These are phyloP conservation scores for Myxozyma vanderwaltii DNA, from an alignment of 805 yeast genomes.

Conservation along the genomic window DNA sequence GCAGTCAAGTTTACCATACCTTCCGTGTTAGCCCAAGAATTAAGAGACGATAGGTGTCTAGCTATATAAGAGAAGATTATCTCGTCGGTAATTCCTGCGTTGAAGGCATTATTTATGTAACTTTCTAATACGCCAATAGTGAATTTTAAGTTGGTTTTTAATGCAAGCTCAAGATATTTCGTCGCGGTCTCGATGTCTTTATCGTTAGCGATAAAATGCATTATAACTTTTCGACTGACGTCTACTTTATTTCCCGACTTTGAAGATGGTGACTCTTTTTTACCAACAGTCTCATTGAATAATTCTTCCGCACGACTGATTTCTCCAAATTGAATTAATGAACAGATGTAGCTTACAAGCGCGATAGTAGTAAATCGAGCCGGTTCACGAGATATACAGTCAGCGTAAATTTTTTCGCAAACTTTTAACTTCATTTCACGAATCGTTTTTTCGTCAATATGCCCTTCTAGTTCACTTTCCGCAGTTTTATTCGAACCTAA, in stretches of 20 bases:
- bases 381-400: not conserved
- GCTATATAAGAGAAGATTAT: not conserved
- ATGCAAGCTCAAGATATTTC: constrained; percentile 11
- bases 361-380: not conserved
- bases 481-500: not conserved
- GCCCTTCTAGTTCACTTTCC: not conserved
- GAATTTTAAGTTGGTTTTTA: not conserved
- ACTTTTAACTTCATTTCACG: not conserved
- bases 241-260: too few species aligned
- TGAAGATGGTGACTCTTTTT: too few species aligned
- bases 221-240: not conserved
- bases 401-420: not conserved
- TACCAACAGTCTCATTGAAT: not conserved
- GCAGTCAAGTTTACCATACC: not conserved
- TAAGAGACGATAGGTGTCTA: not conserved
- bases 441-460: not conserved
- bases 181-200: constrained; percentile 14
- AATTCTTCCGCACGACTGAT: constrained; percentile 15
- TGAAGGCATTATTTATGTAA: constrained; percentile 4
- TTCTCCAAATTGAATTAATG: constrained; percentile 9
- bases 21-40: not conserved
- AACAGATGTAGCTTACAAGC: constrained; percentile 2
- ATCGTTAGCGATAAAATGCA: constrained; percentile 9
- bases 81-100: not conserved
- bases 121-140: constrained; percentile 3